Conservation (phyloP, 2,329 filamentous ascomycete species). For the Aspergillus clavatus region DNA sequence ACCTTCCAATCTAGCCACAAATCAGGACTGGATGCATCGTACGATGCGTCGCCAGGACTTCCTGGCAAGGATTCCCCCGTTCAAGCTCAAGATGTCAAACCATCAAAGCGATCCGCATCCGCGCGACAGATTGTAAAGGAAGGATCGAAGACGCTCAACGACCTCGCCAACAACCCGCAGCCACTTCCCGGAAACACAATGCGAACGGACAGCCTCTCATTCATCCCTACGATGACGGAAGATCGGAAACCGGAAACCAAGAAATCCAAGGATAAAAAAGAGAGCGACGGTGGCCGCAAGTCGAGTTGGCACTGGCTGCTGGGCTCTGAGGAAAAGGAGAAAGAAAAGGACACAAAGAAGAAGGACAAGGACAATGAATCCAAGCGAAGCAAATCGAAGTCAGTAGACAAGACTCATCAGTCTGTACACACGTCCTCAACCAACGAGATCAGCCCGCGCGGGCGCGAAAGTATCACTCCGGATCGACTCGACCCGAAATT, state of each 20-base stretch:
- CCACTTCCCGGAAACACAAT: conserved; percentile 64
- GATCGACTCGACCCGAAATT: conserved; percentile 75
- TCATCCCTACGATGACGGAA: conserved; percentile 70
- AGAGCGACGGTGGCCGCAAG: conserved; percentile 66
- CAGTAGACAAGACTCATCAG: conserved; percentile 57
- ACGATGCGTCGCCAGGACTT: conserved; percentile 45
- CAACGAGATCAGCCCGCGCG: conserved; percentile 62
- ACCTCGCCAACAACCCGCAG: conserved; percentile 63
- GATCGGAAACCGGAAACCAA: conserved; percentile 73
- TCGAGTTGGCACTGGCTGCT: conserved; percentile 77
- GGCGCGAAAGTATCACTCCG: conserved; percentile 74
- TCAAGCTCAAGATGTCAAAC: conserved; percentile 25
- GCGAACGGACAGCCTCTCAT: conserved; percentile 71
- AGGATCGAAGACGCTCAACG: conserved; percentile 53
- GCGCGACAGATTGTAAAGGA: conserved; percentile 34
- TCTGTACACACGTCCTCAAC: conserved; percentile 79
- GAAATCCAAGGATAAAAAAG: conserved; percentile 60
- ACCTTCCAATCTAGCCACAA: conserved; percentile 34
- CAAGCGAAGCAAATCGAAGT: conserved; percentile 54
- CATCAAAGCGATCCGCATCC: conserved; percentile 30
- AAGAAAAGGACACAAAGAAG: conserved; percentile 54
- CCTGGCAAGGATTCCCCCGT: conserved; percentile 38
- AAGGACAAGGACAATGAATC: conserved; percentile 64
- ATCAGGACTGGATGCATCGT: conserved; percentile 51
- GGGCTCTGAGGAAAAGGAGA: conserved; percentile 68